These are phyloP conservation scores for Trichoderma parareesei DNA, from an alignment of 495 filamentous ascomycete species.

Conservation along the genomic window DNA sequence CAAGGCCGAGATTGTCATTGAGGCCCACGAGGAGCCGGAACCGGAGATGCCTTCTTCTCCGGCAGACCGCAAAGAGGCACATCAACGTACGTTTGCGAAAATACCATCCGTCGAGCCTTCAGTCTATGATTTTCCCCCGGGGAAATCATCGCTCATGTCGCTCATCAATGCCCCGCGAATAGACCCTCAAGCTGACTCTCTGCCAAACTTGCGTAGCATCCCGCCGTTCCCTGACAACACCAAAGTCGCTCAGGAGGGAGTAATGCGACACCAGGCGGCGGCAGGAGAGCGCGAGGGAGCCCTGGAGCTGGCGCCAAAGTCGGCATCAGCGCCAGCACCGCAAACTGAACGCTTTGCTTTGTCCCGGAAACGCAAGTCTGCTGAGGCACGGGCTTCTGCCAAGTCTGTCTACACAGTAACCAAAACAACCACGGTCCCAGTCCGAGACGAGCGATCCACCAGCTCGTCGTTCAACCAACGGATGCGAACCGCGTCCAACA, in stretches of 20 bases:
- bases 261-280: neutral
- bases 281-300: conserved; percentile 4
- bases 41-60: neutral
- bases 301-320: neutral
- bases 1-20: conserved; percentile 11
- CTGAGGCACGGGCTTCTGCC: conserved; percentile 23
- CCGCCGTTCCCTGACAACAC: conserved; percentile 20
- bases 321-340: neutral
- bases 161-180: conserved; percentile 44
- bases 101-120: conserved; percentile 47
- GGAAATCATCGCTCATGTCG: conserved; percentile 44
- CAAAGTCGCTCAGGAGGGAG: neutral
- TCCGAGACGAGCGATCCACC: conserved; percentile 28
- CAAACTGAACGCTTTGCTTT: no score
- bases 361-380: neutral
- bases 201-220: conserved; percentile 22
- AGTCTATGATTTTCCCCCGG: conserved; percentile 33
- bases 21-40: conserved; percentile 3
- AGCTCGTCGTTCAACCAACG: conserved; percentile 20
- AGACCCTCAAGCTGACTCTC: conserved; percentile 18
- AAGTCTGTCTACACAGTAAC: conserved; percentile 33
- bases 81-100: conserved; percentile 26
- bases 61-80: conserved; percentile 19
- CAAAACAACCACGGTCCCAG: conserved; percentile 41
- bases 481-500: conserved; percentile 29